Evolutionary conservation across 768 basidiomycete species (phyloP).

Genomic region (Boletus eberwhitei): DNA sequence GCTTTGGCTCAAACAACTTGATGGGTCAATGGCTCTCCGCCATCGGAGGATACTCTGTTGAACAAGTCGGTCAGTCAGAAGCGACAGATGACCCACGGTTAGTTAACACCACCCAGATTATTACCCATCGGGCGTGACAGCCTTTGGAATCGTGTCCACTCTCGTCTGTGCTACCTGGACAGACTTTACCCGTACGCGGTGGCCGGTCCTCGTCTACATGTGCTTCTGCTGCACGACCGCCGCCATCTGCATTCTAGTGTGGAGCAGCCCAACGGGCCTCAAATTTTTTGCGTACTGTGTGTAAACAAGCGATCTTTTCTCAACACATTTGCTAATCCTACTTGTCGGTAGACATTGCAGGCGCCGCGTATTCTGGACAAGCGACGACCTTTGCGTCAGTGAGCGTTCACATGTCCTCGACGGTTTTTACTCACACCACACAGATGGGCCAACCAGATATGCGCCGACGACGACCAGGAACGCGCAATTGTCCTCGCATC

Average conservation of each 20-base stretch:
- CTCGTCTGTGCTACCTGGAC: slow-evolving; percentile 63
- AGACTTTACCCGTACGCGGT: slow-evolving; percentile 52
- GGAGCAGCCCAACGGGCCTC: slow-evolving; percentile 55
- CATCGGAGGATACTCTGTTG: slow-evolving; percentile 57
- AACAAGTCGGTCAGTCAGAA: slow-evolving; percentile 48
- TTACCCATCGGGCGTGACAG: slow-evolving; percentile 64
- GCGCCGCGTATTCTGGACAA: slow-evolving; percentile 71
- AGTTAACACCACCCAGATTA: slow-evolving; percentile 35
- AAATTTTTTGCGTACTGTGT: slow-evolving; percentile 75
- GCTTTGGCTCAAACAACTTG: slow-evolving; percentile 66
- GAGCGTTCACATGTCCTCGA: not conserved
- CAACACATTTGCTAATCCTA: not conserved
- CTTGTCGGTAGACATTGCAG: slow-evolving; percentile 44
- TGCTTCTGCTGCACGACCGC: slow-evolving; percentile 50
- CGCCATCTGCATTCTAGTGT: slow-evolving; percentile 57
- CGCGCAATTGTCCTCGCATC: slow-evolving; percentile 66
- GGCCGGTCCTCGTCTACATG: slow-evolving; percentile 68
- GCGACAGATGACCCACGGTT: not conserved
- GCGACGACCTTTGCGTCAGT: slow-evolving; percentile 71
- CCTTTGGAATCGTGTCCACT: slow-evolving; percentile 61
- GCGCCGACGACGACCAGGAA: slow-evolving; percentile 67
- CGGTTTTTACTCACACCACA: slow-evolving; percentile 1
- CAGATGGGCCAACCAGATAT: slow-evolving; percentile 80
- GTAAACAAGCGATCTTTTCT: slow-evolving; percentile 16
- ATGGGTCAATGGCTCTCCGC: slow-evolving; percentile 73